A percentile compares a stretch with the other conserved stretches of the same genome.
Evolutionary conservation across 2,329 filamentous ascomycete species (phyloP).

Genomic region (Talaromyces amestolkiae): DNA sequence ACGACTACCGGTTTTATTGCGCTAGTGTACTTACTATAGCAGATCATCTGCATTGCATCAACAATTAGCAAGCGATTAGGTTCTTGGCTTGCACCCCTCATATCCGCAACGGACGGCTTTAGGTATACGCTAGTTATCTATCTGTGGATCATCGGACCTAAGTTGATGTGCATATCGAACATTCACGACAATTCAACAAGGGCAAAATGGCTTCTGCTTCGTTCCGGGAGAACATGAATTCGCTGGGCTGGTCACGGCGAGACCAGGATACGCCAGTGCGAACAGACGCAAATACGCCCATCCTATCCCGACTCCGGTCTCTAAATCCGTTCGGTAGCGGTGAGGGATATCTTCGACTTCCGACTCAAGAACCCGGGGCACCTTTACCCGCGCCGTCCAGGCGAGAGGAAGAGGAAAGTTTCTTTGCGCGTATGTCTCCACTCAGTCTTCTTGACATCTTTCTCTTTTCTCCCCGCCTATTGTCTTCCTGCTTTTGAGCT

Average conservation of each 20-base stretch:
- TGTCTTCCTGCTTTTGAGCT: constrained; percentile 16
- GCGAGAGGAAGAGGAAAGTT: constrained; percentile 91
- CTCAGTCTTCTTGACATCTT: constrained; percentile 14
- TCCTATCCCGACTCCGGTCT: constrained; percentile 77
- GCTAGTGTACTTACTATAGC: constrained; percentile 13
- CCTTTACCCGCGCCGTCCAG: constrained; percentile 79
- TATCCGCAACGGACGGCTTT: neutral
- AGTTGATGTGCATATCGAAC: constrained; percentile 9
- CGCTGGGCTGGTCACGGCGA: constrained; percentile 88
- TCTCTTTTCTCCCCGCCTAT: neutral
- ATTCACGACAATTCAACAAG: neutral
- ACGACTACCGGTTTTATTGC: constrained; percentile 11
- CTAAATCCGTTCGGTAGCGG: constrained; percentile 79
- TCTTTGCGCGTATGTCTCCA: constrained; percentile 80
- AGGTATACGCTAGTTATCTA: neutral
- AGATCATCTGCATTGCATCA: constrained; percentile 16
- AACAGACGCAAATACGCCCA: constrained; percentile 62
- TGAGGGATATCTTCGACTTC: constrained; percentile 84
- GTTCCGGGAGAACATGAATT: constrained; percentile 93
- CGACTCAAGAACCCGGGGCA: constrained; percentile 80
- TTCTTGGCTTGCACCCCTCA: constrained; percentile 11
- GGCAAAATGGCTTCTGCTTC: constrained; percentile 74
- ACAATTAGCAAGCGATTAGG: constrained; percentile 6
- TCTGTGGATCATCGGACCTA: constrained; percentile 8
- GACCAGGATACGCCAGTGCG: constrained; percentile 72